Evolutionary conservation across 2,329 filamentous ascomycete species (phyloP).

Genomic region (Neofusicoccum umdonicola): DNA sequence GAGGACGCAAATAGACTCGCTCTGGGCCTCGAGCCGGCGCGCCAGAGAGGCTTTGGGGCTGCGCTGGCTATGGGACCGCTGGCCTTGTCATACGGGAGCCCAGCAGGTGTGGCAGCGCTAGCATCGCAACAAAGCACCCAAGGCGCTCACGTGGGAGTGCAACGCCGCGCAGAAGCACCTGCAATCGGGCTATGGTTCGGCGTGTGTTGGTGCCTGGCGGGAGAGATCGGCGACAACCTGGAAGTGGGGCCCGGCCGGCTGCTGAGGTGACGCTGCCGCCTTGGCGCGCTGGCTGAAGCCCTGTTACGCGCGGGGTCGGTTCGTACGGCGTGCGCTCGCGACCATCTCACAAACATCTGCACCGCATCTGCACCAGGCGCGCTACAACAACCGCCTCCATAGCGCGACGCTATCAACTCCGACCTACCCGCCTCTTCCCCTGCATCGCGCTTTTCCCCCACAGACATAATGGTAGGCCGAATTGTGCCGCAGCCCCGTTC

Average conservation of each 20-base stretch:
- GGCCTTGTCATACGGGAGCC: not conserved
- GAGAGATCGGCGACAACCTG: not conserved
- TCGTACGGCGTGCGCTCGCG: not conserved
- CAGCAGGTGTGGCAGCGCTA: not conserved
- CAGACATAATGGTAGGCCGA: not conserved
- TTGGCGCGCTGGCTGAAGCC: not conserved
- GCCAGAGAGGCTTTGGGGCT: not conserved
- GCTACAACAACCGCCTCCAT: conserved; percentile 6
- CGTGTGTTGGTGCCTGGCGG: not conserved
- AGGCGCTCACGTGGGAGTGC: not conserved
- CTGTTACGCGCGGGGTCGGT: not conserved
- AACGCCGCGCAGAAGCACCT: not conserved
- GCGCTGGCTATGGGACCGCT: not conserved
- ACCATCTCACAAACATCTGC: conserved; percentile 15
- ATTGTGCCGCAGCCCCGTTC: not conserved
- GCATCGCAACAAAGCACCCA: not conserved
- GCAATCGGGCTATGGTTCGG: not conserved
- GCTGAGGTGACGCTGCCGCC: conserved; percentile 12
- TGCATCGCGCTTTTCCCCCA: not conserved
- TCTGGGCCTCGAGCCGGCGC: not conserved
- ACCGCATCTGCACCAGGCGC: not conserved
- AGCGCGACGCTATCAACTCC: conserved; percentile 10
- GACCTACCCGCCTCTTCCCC: not conserved
- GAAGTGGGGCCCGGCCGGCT: not conserved
- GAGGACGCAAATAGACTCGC: not conserved